A percentile compares a stretch with the other conserved stretches of the same genome.
phyloP scores from a whole-genome alignment of 1,284 basidiomycete species.

The Ganoderma boninense region DNA sequence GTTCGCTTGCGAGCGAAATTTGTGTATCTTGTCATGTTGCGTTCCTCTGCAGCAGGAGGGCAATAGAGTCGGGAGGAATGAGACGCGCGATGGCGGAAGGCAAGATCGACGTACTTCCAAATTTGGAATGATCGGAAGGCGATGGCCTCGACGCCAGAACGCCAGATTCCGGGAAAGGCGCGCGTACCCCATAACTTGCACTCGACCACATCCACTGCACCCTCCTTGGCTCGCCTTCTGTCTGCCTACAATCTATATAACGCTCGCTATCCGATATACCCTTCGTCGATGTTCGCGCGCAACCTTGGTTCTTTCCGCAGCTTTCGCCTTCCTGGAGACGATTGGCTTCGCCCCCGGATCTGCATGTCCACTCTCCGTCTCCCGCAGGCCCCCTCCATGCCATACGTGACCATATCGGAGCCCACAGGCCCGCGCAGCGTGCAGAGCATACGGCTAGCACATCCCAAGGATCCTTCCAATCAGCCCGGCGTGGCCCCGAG shows the following conservation, averaged over 20 bases:
- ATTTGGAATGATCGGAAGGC: slow-evolving; percentile 19
- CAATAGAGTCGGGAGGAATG: background rate
- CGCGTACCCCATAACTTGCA: background rate
- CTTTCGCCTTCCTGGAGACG: slow-evolving; percentile 11
- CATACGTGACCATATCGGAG: slow-evolving; percentile 34
- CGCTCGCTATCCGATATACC: background rate
- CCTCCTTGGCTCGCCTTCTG: background rate
- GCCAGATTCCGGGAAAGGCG: background rate
- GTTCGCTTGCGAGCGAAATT: slow-evolving; percentile 76
- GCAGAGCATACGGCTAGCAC: slow-evolving; percentile 39
- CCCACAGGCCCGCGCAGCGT: slow-evolving; percentile 28
- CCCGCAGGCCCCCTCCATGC: slow-evolving; percentile 20
- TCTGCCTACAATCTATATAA: background rate
- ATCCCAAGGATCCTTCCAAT: slow-evolving; percentile 43
- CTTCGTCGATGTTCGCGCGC: slow-evolving; percentile 30
- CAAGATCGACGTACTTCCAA: slow-evolving; percentile 16
- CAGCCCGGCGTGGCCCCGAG: slow-evolving; percentile 16
- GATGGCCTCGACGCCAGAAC: slow-evolving; percentile 24
- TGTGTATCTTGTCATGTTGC: slow-evolving; percentile 76
- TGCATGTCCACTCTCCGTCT: slow-evolving; percentile 18
- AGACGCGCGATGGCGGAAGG: slow-evolving; percentile 2
- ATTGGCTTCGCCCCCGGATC: slow-evolving; percentile 17
- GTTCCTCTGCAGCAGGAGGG: background rate
- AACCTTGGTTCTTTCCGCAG: slow-evolving; percentile 24
- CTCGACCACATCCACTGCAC: background rate